These are phyloP conservation scores for Yamadazyma friedrichii DNA, from an alignment of 1,139 yeast genomes.

Conservation along the genomic window DNA sequence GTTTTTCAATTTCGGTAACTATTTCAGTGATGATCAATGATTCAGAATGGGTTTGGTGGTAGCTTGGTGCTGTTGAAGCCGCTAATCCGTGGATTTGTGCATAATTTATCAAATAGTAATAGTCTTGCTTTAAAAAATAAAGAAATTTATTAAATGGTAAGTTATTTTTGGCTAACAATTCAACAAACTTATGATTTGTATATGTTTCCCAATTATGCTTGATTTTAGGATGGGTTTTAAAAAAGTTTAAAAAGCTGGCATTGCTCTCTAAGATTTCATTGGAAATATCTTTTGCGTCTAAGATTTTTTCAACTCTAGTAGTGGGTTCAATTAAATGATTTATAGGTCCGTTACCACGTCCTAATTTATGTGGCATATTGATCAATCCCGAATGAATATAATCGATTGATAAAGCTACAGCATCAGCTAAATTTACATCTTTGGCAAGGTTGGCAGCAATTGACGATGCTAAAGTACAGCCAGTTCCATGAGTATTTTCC, in stretches of 20 bases:
- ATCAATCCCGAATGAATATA: constrained; percentile 68
- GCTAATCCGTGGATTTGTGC: constrained; percentile 68
- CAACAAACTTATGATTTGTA: constrained; percentile 61
- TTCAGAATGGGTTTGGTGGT: constrained; percentile 51
- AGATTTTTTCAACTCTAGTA: constrained; percentile 7
- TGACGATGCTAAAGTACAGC: constrained; percentile 83
- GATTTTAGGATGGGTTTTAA: constrained; percentile 57
- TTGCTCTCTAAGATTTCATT: constrained; percentile 1
- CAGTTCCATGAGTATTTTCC: constrained; percentile 80
- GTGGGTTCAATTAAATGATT: constrained; percentile 47
- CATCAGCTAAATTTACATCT: constrained; percentile 39
- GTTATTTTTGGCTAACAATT: constrained; percentile 49
- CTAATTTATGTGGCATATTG: constrained; percentile 35
- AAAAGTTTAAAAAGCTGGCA: constrained; percentile 34
- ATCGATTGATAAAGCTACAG: constrained; percentile 58
- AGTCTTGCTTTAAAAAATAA: constrained; percentile 69
- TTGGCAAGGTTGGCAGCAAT: constrained; percentile 74
- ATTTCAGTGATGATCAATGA: constrained; percentile 52
- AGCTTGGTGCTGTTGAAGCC: constrained; percentile 59
- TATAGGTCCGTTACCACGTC: constrained; percentile 71
- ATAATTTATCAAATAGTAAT: constrained; percentile 65
- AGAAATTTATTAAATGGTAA: constrained; percentile 52
- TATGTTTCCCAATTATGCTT: constrained; percentile 57
- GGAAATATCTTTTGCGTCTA: neutral
- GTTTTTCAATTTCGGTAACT: constrained; percentile 56